phyloP scores from a whole-genome alignment of 371 early-diverging fungal species.

The Rhizomucor miehei region DNA sequence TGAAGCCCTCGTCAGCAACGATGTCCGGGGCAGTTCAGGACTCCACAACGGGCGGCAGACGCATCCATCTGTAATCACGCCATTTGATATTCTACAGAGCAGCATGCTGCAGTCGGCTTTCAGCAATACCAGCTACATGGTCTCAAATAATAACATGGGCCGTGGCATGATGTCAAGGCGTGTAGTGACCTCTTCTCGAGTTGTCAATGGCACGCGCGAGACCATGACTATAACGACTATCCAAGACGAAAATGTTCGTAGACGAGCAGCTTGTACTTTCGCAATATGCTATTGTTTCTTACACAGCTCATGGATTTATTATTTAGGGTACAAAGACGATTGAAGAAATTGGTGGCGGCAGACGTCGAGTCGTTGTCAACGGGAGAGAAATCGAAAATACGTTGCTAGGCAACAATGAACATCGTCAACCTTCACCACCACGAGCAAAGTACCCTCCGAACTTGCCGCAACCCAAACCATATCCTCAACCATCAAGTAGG shows the following conservation, averaged over 20 bases:
- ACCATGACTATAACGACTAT: constrained; percentile 33
- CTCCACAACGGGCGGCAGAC: no score
- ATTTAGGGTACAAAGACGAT: constrained; percentile 26
- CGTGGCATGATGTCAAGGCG: neutral
- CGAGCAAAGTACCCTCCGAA: no score
- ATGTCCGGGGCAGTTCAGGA: no score
- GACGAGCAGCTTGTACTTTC: no score
- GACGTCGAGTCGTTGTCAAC: constrained; percentile 23
- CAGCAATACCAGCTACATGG: constrained; percentile 10
- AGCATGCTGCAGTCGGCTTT: neutral
- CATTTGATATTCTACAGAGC: neutral
- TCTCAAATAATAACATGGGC: constrained; percentile 8
- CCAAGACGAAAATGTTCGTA: constrained; percentile 25
- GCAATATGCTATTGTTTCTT: no score
- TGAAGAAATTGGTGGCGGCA: constrained; percentile 40
- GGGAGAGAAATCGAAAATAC: constrained; percentile 29
- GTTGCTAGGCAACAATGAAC: neutral
- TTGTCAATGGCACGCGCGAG: constrained; percentile 34
- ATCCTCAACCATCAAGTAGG: no score
- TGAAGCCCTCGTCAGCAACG: no score
- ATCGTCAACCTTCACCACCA: no score
- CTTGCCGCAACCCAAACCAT: no score
- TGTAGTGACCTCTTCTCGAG: constrained; percentile 8
- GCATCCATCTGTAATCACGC: neutral
- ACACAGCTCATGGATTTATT: neutral